Percentiles rank a stretch among this genome's conserved stretches.
These are phyloP conservation scores for Hirsutella thompsonii DNA, from an alignment of 2,329 filamentous ascomycete genomes.

Conservation along the genomic window DNA sequence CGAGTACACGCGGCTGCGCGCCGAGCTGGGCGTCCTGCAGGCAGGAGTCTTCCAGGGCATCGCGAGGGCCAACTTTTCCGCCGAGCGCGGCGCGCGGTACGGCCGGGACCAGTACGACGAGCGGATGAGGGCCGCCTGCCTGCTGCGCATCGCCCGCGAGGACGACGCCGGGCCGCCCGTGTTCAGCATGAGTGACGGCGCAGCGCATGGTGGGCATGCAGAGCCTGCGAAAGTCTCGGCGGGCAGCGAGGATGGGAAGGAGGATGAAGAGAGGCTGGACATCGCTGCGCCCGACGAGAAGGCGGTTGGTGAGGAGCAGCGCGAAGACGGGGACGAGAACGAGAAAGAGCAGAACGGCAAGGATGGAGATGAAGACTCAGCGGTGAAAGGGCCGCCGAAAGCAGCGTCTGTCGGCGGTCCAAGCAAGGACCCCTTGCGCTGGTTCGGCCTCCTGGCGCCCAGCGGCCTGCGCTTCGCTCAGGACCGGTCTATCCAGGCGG, in stretches of 20 bases:
- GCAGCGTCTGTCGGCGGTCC: background rate
- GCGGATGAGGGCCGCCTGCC: slow-evolving; percentile 51
- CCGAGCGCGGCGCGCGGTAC: slow-evolving; percentile 49
- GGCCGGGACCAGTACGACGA: slow-evolving; percentile 61
- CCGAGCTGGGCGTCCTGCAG: slow-evolving; percentile 39
- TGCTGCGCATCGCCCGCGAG: slow-evolving; percentile 16
- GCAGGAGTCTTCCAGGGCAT: slow-evolving; percentile 44
- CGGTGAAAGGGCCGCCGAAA: background rate
- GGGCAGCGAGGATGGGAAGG: background rate
- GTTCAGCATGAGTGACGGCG: slow-evolving; percentile 8
- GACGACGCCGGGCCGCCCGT: slow-evolving; percentile 6
- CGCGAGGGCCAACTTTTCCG: slow-evolving; percentile 64
- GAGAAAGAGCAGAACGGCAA: slow-evolving; percentile 1
- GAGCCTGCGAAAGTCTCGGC: background rate
- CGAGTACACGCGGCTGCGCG: slow-evolving; percentile 49
- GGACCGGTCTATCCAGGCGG: slow-evolving; percentile 36
- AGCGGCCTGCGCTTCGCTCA: slow-evolving; percentile 45
- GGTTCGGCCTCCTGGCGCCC: slow-evolving; percentile 44
- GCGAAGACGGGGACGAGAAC: no score
- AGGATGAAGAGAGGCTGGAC: slow-evolving; percentile 1
- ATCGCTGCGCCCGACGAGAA: no score
- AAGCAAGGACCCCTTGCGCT: slow-evolving; percentile 32
- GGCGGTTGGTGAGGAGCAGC: no score
- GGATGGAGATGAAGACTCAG: slow-evolving; percentile 1
- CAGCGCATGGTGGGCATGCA: background rate